Conservation (phyloP, 306 rosid genomes). For the Morella rubra region DNA sequence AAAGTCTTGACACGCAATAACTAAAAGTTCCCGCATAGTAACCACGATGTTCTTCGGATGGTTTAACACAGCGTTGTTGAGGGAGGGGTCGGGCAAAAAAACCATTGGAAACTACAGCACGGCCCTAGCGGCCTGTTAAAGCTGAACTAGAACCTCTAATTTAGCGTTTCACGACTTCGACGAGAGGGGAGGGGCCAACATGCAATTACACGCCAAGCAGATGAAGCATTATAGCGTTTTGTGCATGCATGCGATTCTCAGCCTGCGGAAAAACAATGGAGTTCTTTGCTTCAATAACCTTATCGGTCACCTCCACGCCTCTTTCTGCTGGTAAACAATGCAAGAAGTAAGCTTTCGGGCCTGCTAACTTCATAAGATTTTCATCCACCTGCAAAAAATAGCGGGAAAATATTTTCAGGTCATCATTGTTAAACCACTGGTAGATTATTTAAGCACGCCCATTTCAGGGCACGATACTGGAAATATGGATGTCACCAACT, state of each 20-base stretch:
- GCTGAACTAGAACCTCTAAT: not conserved
- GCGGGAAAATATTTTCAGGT: not conserved
- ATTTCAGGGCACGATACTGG: not conserved
- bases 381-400: slow-evolving; percentile 55
- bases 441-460: not conserved
- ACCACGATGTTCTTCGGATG: not conserved
- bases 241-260: slow-evolving; percentile 97
- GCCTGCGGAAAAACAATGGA: slow-evolving; percentile 95
- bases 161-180: not conserved
- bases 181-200: not conserved
- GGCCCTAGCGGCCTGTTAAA: not conserved
- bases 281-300: slow-evolving; percentile 82
- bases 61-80: no score
- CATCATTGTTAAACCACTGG: slow-evolving; percentile 7
- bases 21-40: not conserved
- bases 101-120: no score
- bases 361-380: slow-evolving; percentile 79
- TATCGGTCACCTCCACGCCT: slow-evolving; percentile 94
- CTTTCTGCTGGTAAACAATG: slow-evolving; percentile 97
- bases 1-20: not conserved
- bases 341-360: slow-evolving; percentile 82
- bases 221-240: slow-evolving; percentile 94
- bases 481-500: not conserved
- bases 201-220: slow-evolving; percentile 55
- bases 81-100: no score